Conservation (phyloP, 495 filamentous ascomycete genomes). For the Venustampulla echinocandica region DNA sequence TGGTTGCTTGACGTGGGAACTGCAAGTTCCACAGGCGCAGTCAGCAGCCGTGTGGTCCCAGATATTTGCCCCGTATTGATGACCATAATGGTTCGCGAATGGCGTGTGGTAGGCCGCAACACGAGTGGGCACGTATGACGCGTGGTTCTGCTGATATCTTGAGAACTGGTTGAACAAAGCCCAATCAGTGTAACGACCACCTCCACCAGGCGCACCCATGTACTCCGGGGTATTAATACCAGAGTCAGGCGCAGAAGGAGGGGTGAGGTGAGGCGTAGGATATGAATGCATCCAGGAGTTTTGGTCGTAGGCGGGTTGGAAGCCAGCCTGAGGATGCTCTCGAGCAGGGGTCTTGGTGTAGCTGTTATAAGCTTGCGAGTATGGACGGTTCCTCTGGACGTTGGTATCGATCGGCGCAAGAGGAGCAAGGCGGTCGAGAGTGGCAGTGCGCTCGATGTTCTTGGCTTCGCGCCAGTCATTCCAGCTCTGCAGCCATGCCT, state of each 20-base stretch:
- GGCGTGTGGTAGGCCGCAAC: slow-evolving; percentile 18
- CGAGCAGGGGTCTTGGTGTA: slow-evolving; percentile 15
- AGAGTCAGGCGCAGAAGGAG: slow-evolving; percentile 24
- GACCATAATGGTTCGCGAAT: slow-evolving; percentile 12
- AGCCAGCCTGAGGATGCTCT: slow-evolving; percentile 15
- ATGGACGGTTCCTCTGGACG: slow-evolving; percentile 18
- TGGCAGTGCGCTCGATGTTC: slow-evolving; percentile 34
- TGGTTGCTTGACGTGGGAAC: slow-evolving; percentile 16
- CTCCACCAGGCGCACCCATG: slow-evolving; percentile 21
- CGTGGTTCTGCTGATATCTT: slow-evolving; percentile 7
- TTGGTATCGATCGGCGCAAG: slow-evolving; percentile 25
- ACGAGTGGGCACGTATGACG: slow-evolving; percentile 15
- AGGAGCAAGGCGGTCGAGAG: slow-evolving; percentile 25
- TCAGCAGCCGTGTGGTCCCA: slow-evolving; percentile 14
- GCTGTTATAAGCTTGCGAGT: slow-evolving; percentile 12
- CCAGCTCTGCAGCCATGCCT: slow-evolving; percentile 79
- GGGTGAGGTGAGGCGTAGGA: slow-evolving; percentile 21
- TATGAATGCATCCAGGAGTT: slow-evolving; percentile 14
- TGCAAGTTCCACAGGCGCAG: slow-evolving; percentile 18
- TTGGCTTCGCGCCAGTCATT: slow-evolving; percentile 63
- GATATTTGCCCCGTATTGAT: slow-evolving; percentile 13
- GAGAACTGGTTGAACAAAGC: slow-evolving; percentile 16
- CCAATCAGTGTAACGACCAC: slow-evolving; percentile 22
- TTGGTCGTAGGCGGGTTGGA: slow-evolving; percentile 16
- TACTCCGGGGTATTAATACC: slow-evolving; percentile 23